Base-by-base conservation (phyloP, 1,284 basidiomycete genomes). In the Kalmanozyma brasiliensis region DNA sequence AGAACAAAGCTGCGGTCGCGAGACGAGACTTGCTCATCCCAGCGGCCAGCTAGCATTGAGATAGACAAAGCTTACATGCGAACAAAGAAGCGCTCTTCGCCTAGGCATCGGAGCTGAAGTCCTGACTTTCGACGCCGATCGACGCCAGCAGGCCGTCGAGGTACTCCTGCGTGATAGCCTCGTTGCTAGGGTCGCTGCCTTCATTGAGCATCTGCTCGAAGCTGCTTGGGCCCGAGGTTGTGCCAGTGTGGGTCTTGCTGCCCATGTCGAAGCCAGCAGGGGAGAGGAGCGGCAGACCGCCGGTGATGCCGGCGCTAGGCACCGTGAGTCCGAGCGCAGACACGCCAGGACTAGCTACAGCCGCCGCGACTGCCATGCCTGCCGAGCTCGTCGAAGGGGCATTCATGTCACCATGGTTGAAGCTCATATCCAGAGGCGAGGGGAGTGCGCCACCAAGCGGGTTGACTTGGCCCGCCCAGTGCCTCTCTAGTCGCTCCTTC, bases 401-500 rank as follows among this genome's bases (percentile, higher is more conserved):
- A 20, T 19, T 59, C 20, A 51, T 56, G 17, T 65, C 51, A 11
- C 51, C 52, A 22, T 55, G 51, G 33, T 52, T 58, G 57, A 73
- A 73, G 46, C 44, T 58, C 55, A 65, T 61, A 47, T 73, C 70
- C 17, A 73, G 57, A 13, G 70, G 70, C 36, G 70, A 73, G n/a
- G 48, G 59, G 30, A 73, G 44, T 7, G 58, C 49, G 8, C 63
- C 55, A 1, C 34, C 51, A 4, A 60, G 30, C 9, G 59, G 53
- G 35, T 66, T 61, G n/a, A 35, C 44, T 42, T 65, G 52, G 36
- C 46, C 57, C 8, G 77, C 74, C 77, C 77, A 78, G 33, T 71
- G 70, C 34, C 75, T 56, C 45, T 66, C 70, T 13, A 78, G 68
- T 0, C 76, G 68, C 51, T 78, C 75, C 42, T 74, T 72, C 24